Evolutionary conservation across 2,329 filamentous ascomycete genomes (phyloP).

Genomic region (Colletotrichum acutatum): DNA sequence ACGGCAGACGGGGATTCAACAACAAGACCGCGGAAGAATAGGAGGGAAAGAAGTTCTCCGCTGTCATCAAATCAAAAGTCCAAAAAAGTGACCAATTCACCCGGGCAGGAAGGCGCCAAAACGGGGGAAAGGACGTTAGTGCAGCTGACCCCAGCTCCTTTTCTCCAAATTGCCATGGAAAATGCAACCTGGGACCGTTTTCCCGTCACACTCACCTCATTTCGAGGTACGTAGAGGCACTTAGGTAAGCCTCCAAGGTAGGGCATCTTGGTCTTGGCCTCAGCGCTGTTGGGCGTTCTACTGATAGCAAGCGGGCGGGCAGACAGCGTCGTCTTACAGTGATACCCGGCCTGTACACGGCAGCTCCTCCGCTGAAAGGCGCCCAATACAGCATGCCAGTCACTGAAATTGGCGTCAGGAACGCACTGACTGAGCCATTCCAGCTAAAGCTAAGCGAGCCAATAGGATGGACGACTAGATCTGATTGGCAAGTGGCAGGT

Average conservation of each 20-base stretch:
- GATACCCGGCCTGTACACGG: neutral
- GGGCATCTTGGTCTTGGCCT: neutral
- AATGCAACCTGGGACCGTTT: neutral
- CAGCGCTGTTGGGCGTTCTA: neutral
- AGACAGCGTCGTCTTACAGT: neutral
- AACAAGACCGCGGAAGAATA: neutral
- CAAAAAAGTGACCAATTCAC: neutral
- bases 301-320: neutral
- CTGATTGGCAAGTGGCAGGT: neutral
- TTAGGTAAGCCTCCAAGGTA: neutral
- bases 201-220: neutral
- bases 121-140: neutral
- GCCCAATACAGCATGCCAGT: neutral
- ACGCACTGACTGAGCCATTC: neutral
- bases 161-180: slow-evolving; percentile 15
- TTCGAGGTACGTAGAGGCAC: neutral
- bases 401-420: neutral
- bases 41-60: slow-evolving; percentile 14
- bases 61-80: neutral
- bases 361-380: neutral
- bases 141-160: neutral
- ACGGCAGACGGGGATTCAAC: neutral
- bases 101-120: neutral
- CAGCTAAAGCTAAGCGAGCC: slow-evolving; percentile 21
- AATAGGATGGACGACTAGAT: neutral